A percentile compares a stretch with the other conserved stretches of the same genome.
Conservation (phyloP, 2,329 filamentous ascomycete genomes). For the Xylaria polymorpha region DNA sequence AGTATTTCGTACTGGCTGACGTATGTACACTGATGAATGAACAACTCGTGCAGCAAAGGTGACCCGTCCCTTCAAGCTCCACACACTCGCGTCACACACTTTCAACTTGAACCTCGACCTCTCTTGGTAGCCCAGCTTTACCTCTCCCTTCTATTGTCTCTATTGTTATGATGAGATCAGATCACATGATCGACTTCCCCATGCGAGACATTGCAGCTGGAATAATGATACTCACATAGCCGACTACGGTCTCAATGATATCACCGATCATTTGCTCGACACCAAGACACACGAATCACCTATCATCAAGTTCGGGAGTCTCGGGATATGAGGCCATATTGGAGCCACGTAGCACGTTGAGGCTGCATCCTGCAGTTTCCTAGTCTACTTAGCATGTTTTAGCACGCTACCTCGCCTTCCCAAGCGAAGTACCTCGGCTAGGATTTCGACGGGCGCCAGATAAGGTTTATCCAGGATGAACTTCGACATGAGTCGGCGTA, state of each 20-base stretch:
- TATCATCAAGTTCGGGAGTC: slow-evolving; percentile 18
- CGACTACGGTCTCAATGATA: slow-evolving; percentile 32
- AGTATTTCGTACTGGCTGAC: slow-evolving; percentile 6
- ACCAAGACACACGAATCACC: slow-evolving; percentile 14
- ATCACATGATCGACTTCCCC: slow-evolving; percentile 42
- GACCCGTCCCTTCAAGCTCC: slow-evolving; percentile 14
- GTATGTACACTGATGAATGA: slow-evolving; percentile 1
- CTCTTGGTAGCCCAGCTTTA: background rate
- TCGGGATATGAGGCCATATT: slow-evolving; percentile 2
- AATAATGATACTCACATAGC: slow-evolving; percentile 29
- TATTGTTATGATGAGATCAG: slow-evolving; percentile 18
- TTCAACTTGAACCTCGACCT: background rate
- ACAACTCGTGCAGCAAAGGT: slow-evolving; percentile 13
- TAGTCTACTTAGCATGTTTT: background rate
- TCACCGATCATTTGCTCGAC: slow-evolving; percentile 19
- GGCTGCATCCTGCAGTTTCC: background rate
- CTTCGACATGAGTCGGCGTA: slow-evolving; percentile 8
- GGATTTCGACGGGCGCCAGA: background rate
- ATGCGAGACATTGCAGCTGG: slow-evolving; percentile 38
- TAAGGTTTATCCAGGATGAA: background rate
- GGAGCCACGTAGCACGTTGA: slow-evolving; percentile 18
- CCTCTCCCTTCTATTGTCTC: background rate
- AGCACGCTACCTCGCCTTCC: background rate
- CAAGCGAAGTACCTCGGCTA: background rate
- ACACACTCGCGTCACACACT: slow-evolving; percentile 14